A percentile compares a stretch with the other conserved stretches of the same genome.
phyloP scores from a whole-genome alignment of 768 basidiomycete genomes.

The Krasilnikovozyma curviuscula region DNA sequence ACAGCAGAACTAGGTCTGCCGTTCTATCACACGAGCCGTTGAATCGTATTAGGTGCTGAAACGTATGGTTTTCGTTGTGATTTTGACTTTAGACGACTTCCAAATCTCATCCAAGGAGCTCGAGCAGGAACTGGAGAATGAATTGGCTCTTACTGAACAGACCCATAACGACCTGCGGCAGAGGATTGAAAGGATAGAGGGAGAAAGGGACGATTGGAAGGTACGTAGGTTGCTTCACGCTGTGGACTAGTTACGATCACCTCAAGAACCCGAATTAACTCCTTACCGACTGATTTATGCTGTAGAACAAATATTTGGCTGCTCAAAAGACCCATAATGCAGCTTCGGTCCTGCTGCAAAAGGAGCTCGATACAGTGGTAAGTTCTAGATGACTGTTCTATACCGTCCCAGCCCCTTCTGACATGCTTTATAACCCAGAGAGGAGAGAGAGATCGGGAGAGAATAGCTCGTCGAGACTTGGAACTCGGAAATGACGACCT shows the following conservation, averaged over 20 bases:
- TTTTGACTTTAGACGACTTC: slow-evolving; percentile 20
- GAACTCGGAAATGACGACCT: slow-evolving; percentile 52
- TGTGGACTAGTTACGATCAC: slow-evolving; percentile 44
- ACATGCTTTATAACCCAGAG: slow-evolving; percentile 69
- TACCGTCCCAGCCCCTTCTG: slow-evolving; percentile 51
- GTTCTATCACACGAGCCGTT: neutral
- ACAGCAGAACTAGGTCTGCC: slow-evolving; percentile 9
- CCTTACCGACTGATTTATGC: neutral
- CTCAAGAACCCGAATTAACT: neutral
- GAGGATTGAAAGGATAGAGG: slow-evolving; percentile 19
- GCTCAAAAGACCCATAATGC: slow-evolving; percentile 47
- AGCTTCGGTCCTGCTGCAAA: slow-evolving; percentile 73
- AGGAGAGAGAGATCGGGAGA: slow-evolving; percentile 28
- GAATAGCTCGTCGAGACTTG: slow-evolving; percentile 22
- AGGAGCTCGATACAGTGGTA: slow-evolving; percentile 65
- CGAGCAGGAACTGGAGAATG: slow-evolving; percentile 25
- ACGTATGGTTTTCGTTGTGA: neutral
- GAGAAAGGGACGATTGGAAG: slow-evolving; percentile 47
- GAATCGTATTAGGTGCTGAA: neutral
- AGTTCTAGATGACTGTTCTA: too few relatives aligned
- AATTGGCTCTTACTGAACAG: slow-evolving; percentile 21
- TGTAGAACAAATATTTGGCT: slow-evolving; percentile 25
- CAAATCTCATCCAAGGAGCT: slow-evolving; percentile 24
- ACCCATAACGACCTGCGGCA: slow-evolving; percentile 19
- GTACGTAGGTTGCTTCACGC: slow-evolving; percentile 30